A percentile compares a stretch with the other conserved stretches of the same genome.
phyloP scores from a whole-genome alignment of 345 rosid genomes.

The Cardamine occulta region DNA sequence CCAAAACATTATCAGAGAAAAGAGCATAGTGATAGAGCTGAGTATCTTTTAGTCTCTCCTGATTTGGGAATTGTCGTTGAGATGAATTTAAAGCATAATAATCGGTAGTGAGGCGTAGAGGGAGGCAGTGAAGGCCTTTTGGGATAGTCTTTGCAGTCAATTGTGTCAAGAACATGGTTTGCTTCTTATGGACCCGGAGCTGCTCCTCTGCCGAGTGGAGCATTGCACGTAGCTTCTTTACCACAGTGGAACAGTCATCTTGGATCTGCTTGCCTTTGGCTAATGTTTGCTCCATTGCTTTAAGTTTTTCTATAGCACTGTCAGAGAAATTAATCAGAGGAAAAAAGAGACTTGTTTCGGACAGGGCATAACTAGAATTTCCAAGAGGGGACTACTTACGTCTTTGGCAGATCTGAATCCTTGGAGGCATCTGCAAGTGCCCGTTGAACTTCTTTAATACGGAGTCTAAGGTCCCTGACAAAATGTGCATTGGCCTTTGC shows the following conservation, averaged over 20 bases:
- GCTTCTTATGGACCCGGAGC: conserved; percentile 91
- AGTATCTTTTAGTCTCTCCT: conserved; percentile 74
- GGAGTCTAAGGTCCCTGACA: conserved; percentile 81
- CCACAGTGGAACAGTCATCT: conserved; percentile 84
- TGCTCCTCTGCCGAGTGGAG: conserved; percentile 97
- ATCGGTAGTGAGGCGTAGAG: conserved; percentile 86
- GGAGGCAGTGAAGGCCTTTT: conserved; percentile 98
- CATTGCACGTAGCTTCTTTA: conserved; percentile 95
- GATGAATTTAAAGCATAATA: conserved; percentile 70
- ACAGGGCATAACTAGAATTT: conserved; percentile 1
- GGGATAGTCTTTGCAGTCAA: conserved; percentile 96
- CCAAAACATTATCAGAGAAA: conserved; percentile 93
- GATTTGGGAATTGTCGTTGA: conserved; percentile 68
- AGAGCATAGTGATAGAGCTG: conserved; percentile 81
- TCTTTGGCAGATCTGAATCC: conserved; percentile 80
- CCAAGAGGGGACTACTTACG: conserved; percentile 53
- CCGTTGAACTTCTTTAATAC: conserved; percentile 83
- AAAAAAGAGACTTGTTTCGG: not conserved
- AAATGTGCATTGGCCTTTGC: conserved; percentile 68
- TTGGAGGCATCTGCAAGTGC: conserved; percentile 72
- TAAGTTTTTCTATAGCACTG: conserved; percentile 75
- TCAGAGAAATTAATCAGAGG: conserved; percentile 19
- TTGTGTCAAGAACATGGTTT: conserved; percentile 90
- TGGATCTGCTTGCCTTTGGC: conserved; percentile 84
- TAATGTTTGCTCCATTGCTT: conserved; percentile 86